These are phyloP conservation scores for Leptographium lundbergii DNA, from an alignment of 2,329 filamentous ascomycete species.

Conservation along the genomic window DNA sequence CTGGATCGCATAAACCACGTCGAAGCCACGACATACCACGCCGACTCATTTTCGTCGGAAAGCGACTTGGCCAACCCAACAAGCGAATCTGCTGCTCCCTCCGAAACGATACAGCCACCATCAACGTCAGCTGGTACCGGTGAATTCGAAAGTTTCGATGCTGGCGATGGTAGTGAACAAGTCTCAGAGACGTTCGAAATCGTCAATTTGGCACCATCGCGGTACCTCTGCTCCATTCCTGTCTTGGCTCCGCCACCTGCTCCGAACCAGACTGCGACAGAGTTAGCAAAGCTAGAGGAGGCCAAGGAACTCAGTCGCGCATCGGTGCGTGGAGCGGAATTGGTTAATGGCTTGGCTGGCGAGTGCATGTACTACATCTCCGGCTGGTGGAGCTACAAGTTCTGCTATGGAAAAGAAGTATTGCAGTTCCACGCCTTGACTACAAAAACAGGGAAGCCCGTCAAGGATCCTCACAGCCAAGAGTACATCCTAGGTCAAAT, in stretches of 20 bases:
- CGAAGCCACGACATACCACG: slow-evolving; percentile 23
- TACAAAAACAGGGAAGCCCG: slow-evolving; percentile 58
- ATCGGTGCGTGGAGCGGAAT: slow-evolving; percentile 64
- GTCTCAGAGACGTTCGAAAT: slow-evolving; percentile 51
- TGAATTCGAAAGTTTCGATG: slow-evolving; percentile 14
- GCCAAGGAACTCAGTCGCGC: slow-evolving; percentile 69
- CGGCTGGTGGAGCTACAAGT: slow-evolving; percentile 94
- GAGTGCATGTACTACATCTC: slow-evolving; percentile 70
- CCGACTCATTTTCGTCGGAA: slow-evolving; percentile 26
- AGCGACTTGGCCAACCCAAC: slow-evolving; percentile 25
- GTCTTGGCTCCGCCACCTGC: slow-evolving; percentile 44
- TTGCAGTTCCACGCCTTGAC: slow-evolving; percentile 83
- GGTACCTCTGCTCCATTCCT: slow-evolving; percentile 79
- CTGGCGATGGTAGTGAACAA: slow-evolving; percentile 21
- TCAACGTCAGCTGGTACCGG: slow-evolving; percentile 12
- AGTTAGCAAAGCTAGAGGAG: slow-evolving; percentile 59
- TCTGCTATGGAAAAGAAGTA: slow-evolving; percentile 80
- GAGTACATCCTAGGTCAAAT: slow-evolving; percentile 67
- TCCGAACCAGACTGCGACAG: slow-evolving; percentile 53
- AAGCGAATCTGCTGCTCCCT: slow-evolving; percentile 22
- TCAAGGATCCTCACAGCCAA: slow-evolving; percentile 61
- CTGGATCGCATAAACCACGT: slow-evolving; percentile 29
- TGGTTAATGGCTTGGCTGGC: slow-evolving; percentile 65
- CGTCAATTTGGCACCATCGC: slow-evolving; percentile 55
- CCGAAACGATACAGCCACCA: slow-evolving; percentile 7